Evolutionary conservation across 2,329 filamentous ascomycete genomes (phyloP), one percentile per base, ranked within the genome.

Genomic region (Helotiales sp.): DNA sequence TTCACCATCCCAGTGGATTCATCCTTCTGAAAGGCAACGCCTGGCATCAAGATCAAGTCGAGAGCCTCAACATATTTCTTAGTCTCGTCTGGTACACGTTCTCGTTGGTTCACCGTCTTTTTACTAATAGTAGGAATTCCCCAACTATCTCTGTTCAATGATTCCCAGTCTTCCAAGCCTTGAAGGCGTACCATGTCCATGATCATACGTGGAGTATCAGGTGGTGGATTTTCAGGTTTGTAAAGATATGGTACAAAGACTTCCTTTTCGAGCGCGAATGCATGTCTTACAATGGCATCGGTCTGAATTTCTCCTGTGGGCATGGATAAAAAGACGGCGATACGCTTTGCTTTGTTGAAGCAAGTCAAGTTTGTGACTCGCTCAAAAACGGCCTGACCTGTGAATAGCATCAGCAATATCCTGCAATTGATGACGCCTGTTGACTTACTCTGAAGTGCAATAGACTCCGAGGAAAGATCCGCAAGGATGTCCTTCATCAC

Each of bases 311-410:
- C 95, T 24, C 87, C 89, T 9, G 79, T 77, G 0, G 93, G 92
- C 95, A 99, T 99, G 10, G 93, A 95, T 15, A 99, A 80, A 72
- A 96, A 99, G 56, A 99, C 81, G 66, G 90, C 92, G 68, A 99
- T 84, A 53, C 85, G 82, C 59, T 79, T 81, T 40, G 95, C 93
- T 54, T 87, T 79, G 62, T 84, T 77, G 72, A 96, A 99, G 54
- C 91, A 88, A 51, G 83, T 80, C 67, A 93, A 83, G 10, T 80
- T 77, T 44, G 87, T 77, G 34, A 97, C 75, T 6, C 81, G 77
- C 54, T 84, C 80, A 63, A 87, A 87, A 22, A 90, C 85, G 64
- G 76, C 77, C 51, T 78, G 75, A 66, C 90, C 91, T 95, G n/a
- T n/a, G n/a, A 71, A 31, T 17, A 46, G 27, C 15, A 38, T 64